A percentile compares a stretch with the other conserved stretches of the same genome.
Conservation (phyloP, 352 stramenopile genomes). For the Phytophthora nicotianae region DNA sequence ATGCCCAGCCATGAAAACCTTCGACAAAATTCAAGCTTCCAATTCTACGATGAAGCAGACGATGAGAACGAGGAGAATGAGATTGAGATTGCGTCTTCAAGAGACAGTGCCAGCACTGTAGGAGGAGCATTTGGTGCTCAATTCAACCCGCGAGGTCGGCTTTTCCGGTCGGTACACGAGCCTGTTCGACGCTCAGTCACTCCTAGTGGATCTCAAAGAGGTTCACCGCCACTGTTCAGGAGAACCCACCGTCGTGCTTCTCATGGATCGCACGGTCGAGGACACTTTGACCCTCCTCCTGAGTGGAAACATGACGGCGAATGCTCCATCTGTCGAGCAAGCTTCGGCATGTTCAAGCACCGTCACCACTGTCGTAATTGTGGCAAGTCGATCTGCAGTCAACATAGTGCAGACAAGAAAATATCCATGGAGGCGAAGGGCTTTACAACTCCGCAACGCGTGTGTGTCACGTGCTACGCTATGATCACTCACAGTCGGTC, state of each 20-base stretch:
- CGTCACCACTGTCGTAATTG: slow-evolving; percentile 87
- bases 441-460: slow-evolving; percentile 78
- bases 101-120: slow-evolving; percentile 27
- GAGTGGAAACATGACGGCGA: slow-evolving; percentile 81
- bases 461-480: slow-evolving; percentile 79
- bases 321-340: slow-evolving; percentile 77
- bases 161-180: slow-evolving; percentile 33
- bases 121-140: slow-evolving; percentile 13
- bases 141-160: slow-evolving; percentile 8
- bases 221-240: slow-evolving; percentile 30
- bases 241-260: slow-evolving; percentile 36
- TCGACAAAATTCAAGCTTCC: slow-evolving; percentile 21
- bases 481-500: slow-evolving; percentile 62
- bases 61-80: slow-evolving; percentile 25
- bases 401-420: slow-evolving; percentile 86
- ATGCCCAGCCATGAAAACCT: slow-evolving; percentile 60
- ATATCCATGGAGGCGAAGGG: slow-evolving; percentile 70
- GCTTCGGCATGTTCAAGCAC: slow-evolving; percentile 87
- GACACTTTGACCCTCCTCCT: slow-evolving; percentile 55
- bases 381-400: slow-evolving; percentile 81
- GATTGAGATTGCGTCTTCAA: slow-evolving; percentile 27
- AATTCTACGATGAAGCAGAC: slow-evolving; percentile 29
- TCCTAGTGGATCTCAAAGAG: slow-evolving; percentile 22
- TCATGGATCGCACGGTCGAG: slow-evolving; percentile 26
- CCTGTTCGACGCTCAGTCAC: slow-evolving; percentile 15